Percentiles rank a stretch among this genome's conserved stretches.
Evolutionary conservation across 805 yeast genomes (phyloP).

Genomic region (Pichia insulana): DNA sequence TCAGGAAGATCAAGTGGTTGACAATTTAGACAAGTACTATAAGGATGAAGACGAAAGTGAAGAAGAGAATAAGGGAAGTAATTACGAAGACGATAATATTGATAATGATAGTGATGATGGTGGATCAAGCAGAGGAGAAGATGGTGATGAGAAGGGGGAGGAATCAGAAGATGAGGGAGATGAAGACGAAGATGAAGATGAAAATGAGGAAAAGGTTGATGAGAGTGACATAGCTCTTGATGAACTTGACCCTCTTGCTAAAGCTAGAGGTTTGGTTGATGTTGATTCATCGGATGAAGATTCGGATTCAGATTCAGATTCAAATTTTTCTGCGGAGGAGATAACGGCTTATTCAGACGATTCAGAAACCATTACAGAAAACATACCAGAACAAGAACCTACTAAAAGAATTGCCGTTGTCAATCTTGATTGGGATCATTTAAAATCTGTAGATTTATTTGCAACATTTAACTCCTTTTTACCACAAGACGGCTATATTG

Average conservation of each 20-base stretch:
- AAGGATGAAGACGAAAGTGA: constrained; percentile 32
- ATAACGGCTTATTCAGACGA: constrained; percentile 22
- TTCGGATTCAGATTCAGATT: constrained; percentile 34
- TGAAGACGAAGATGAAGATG: constrained; percentile 27
- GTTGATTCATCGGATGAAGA: constrained; percentile 31
- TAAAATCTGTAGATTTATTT: constrained; percentile 79
- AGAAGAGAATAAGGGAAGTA: constrained; percentile 19
- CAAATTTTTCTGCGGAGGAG: constrained; percentile 27
- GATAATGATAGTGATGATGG: constrained; percentile 29
- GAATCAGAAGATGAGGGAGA: constrained; percentile 24
- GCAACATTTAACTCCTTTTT: constrained; percentile 83
- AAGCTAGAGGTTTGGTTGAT: constrained; percentile 54
- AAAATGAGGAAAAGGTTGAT: constrained; percentile 22
- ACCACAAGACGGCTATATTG: constrained; percentile 63
- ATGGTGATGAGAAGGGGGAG: constrained; percentile 29
- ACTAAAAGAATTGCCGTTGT: constrained; percentile 79
- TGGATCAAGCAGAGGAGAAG: constrained; percentile 23
- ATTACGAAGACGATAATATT: constrained; percentile 21
- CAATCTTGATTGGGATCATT: constrained; percentile 95
- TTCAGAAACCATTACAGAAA: constrained; percentile 24
- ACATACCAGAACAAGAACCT: constrained; percentile 85
- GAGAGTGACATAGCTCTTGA: constrained; percentile 13
- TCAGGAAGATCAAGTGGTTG: constrained; percentile 34
- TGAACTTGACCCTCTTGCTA: constrained; percentile 13
- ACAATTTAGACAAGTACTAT: constrained; percentile 52